Conservation (phyloP, 441 rosid genomes). For the Bocquillonia castaneifolia region DNA sequence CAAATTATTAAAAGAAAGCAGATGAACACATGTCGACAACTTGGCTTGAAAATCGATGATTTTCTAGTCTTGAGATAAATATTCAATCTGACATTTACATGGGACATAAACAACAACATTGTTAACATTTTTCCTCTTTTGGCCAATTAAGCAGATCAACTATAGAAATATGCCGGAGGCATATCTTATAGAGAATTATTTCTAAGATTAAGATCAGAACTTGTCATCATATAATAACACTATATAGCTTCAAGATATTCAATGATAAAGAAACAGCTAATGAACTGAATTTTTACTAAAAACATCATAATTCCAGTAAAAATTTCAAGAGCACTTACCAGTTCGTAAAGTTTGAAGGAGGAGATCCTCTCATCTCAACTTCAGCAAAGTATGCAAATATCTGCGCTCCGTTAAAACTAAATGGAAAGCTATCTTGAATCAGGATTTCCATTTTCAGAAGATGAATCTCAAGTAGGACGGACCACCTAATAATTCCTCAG, state of each 20-base stretch:
- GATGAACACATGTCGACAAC: too few species aligned
- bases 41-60: too few species aligned
- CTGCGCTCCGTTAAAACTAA: not conserved
- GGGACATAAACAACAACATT: too few species aligned
- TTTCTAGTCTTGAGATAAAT: too few species aligned
- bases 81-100: too few species aligned
- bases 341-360: not conserved
- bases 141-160: too few species aligned
- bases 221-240: not conserved
- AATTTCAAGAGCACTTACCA: not conserved
- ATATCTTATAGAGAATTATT: too few species aligned
- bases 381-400: not conserved
- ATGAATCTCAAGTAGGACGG: constrained; percentile 25
- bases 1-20: too few species aligned
- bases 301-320: not conserved
- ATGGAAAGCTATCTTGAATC: not conserved
- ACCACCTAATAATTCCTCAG: constrained; percentile 35
- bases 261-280: not conserved
- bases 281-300: not conserved
- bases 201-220: not conserved
- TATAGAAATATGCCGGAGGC: too few species aligned
- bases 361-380: not conserved
- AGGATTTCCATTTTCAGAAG: constrained; percentile 7
- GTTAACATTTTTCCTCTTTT: too few species aligned
- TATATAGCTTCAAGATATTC: not conserved